phyloP scores from a whole-genome alignment of 192 early-diverging fungal genomes.

The Entophlyctis luteolus region DNA sequence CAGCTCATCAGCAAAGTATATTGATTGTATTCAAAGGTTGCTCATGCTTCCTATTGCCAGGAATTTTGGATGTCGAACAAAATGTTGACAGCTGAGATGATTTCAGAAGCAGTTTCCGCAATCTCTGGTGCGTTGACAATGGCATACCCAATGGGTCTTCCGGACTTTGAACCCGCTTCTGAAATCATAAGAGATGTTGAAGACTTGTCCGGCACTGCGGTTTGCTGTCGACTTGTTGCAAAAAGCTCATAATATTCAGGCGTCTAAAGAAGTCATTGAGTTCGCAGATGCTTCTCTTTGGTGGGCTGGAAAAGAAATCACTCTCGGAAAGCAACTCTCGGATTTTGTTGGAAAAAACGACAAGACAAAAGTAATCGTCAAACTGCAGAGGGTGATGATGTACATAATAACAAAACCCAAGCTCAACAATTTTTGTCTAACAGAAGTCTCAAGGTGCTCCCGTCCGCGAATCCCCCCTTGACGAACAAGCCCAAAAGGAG shows the following conservation, averaged over 20 bases:
- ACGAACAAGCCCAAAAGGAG: conserved; percentile 51
- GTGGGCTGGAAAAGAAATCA: conserved; percentile 61
- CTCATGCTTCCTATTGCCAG: conserved; percentile 2
- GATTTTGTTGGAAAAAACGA: conserved; percentile 60
- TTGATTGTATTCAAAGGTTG: neutral
- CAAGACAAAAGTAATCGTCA: conserved; percentile 55
- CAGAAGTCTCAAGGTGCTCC: conserved; percentile 54
- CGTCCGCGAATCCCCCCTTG: conserved; percentile 46
- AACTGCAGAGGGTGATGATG: conserved; percentile 49
- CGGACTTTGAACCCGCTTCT: conserved; percentile 50
- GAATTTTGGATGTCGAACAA: conserved; percentile 41
- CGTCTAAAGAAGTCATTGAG: conserved; percentile 22
- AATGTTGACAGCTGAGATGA: conserved; percentile 19
- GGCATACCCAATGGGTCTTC: conserved; percentile 55
- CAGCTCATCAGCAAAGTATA: conserved; percentile 20
- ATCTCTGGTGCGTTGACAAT: conserved; percentile 51
- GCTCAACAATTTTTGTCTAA: neutral
- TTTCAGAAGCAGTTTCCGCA: conserved; percentile 39
- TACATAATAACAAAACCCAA: neutral
- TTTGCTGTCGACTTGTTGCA: neutral
- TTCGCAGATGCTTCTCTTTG: conserved; percentile 36
- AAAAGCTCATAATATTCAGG: neutral
- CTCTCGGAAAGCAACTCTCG: conserved; percentile 40
- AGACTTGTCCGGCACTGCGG: conserved; percentile 49
- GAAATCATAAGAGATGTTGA: conserved; percentile 51